Evolutionary conservation across 2,329 filamentous ascomycete genomes (phyloP), one percentile per base, ranked within the genome.

Genomic region (Fusarium nodosum): DNA sequence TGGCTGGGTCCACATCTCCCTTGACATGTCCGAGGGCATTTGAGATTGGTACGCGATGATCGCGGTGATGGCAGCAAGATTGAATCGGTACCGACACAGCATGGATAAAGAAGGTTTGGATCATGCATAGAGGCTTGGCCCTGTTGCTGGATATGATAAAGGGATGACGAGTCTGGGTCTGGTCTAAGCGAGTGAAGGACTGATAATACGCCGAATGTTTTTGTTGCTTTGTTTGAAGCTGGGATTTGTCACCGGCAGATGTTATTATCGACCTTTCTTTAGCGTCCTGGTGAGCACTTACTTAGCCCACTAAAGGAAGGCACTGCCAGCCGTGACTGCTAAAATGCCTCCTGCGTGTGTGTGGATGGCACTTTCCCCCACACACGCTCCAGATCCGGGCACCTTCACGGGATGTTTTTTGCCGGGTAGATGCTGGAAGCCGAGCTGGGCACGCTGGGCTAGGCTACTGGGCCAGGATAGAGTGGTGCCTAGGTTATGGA

Each of bases 381-480:
- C 63, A 71, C 63, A 68, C 38, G 63, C 63, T 53, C 42, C 22
- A 61, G 54, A 59, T 52, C 50, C 54, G 36, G 66, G 57, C 31
- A 53, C 54, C 39, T 61, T 66, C 46, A 41, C 51, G 56, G 60
- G 33, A 56, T 45, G 22, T 47, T 47, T 20, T 33, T 46, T 31
- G 44, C 44, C 65, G 45, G 50, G 47, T 61, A 28, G 34, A 34
- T 42, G n/a, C 53, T 62, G 34, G 39, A 56, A 53, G 22, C 47
- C 13, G 38, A 36, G 38, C 22, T 22, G 45, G 36, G 50, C 51
- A 39, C n/a, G 36, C 56, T 33, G 31, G 30, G 38, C 12, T 22
- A 52, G 31, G 45, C 51, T 36, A 31, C 11, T 13, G 20, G 31
- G 5, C 58, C 44, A 24, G 41, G 39, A 42, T 26, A 42, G n/a